Conservation (phyloP, 164 flowering plant genomes). For the Tetracentron sinense region DNA sequence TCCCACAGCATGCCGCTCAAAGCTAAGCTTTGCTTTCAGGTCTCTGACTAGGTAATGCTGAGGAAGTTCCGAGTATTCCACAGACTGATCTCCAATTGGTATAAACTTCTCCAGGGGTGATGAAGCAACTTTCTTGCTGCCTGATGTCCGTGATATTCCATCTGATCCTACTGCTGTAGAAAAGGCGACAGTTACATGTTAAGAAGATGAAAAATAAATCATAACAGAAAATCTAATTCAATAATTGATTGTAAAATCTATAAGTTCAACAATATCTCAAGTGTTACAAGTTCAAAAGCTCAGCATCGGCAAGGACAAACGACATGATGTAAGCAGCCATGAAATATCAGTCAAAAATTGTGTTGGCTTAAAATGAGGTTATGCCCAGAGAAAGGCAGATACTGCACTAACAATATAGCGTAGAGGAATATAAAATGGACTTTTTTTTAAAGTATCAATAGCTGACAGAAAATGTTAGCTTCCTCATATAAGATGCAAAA, state of each 20-base stretch:
- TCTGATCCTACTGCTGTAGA: slow-evolving; percentile 18
- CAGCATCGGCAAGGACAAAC: no score
- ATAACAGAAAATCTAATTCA: not conserved
- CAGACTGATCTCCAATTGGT: slow-evolving; percentile 27
- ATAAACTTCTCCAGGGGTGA: slow-evolving; percentile 37
- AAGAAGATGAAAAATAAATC: not conserved
- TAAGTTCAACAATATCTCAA: not conserved
- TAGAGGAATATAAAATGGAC: no score
- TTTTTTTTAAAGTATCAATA: no score
- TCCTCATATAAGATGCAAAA: no score
- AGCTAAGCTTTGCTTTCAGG: slow-evolving; percentile 24
- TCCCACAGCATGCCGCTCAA: slow-evolving; percentile 22
- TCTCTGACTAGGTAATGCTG: slow-evolving; percentile 24
- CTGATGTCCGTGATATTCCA: slow-evolving; percentile 20
- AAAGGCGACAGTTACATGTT: not conserved
- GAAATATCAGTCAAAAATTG: no score
- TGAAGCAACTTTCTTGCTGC: slow-evolving; percentile 33
- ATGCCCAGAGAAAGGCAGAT: no score
- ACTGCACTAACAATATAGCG: no score
- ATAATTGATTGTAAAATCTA: no score
- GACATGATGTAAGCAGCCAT: no score
- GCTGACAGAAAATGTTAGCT: no score
- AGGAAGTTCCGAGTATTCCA: slow-evolving; percentile 24
- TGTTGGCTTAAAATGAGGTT: no score
- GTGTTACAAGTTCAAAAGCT: not conserved